Base-by-base conservation (phyloP, 1,284 basidiomycete genomes). In the Apiotrichum mycotoxinovorans region DNA sequence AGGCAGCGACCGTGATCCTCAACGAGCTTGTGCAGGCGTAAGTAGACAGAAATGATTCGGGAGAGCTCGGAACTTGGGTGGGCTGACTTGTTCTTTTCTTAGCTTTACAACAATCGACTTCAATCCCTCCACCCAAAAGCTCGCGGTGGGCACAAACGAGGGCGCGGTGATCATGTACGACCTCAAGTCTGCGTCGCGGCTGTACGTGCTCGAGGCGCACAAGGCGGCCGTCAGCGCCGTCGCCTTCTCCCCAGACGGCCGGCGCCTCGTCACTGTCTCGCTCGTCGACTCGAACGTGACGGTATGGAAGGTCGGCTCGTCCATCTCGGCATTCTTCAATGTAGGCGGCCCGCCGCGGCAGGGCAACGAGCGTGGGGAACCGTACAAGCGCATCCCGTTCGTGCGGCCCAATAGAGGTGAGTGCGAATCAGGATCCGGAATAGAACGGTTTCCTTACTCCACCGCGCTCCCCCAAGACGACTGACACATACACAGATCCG, bases 91-190 rank as follows among this genome's bases (percentile, higher is more conserved):
- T n/a, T n/a, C n/a, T n/a, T n/a, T n/a, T n/a, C n/a, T n/a, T 66
- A 93, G 92, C 1, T 98, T 93, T 73, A 93, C 93, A 0, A 88
- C 86, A 0, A 86, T 98, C 15, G 91, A 91, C 73, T 97, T 98
- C 72, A 89, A 96, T 70, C 85, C 85, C 73, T 78, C 81, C 2
- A 86, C 85, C 1, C 95, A 98, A 72, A 85, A 89, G 10, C 83
- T 98, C 1, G 91, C 89, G 0, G 93, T 98, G 0, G 96, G 96
- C 0, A 97, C 95, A 0, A 86, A 85, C 62, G 96, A 98, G 75
- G 92, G 93, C 0, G 88, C 89, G 0, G 85, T 92, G 46, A 85
- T 98, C 64, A 91, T 98, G 74, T 98, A 97, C 74, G 96, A 98
- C 70, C 82, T 98, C 51, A 97, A 97, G 77, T 93, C 93, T 0